Evolutionary conservation across 768 basidiomycete genomes (phyloP).

Genomic region (Mycena crocata): DNA sequence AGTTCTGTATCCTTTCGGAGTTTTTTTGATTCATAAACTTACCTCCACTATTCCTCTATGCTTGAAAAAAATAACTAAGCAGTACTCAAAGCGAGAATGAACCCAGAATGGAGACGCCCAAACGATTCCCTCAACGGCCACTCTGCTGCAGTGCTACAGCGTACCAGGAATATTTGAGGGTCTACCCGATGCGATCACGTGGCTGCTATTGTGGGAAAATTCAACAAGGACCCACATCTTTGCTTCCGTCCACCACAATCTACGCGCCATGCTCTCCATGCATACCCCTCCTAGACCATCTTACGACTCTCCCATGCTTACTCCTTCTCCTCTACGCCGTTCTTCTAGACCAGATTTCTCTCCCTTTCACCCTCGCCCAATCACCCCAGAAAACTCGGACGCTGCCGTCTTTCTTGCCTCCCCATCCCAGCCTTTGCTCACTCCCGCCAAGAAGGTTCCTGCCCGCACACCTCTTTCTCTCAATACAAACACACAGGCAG

Average conservation of each 20-base stretch:
- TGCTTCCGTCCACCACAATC: constrained; percentile 7
- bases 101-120: no score
- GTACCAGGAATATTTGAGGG: no score
- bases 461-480: constrained; percentile 57
- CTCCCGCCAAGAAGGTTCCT: constrained; percentile 65
- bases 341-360: constrained; percentile 36
- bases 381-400: constrained; percentile 65
- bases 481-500: constrained; percentile 39
- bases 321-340: constrained; percentile 70
- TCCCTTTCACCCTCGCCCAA: constrained; percentile 55
- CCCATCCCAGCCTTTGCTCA: constrained; percentile 63
- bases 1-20: no score
- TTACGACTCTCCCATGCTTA: constrained; percentile 69
- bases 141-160: no score
- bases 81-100: no score
- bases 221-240: background rate
- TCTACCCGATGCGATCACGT: no score
- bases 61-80: no score
- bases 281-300: constrained; percentile 42
- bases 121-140: no score
- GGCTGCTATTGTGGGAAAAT: background rate
- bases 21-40: no score
- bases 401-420: constrained; percentile 69
- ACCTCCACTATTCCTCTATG: no score
- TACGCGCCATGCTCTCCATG: constrained; percentile 44